Conservation (phyloP, 306 rosid species). For the Gynostemma pentaphyllum region DNA sequence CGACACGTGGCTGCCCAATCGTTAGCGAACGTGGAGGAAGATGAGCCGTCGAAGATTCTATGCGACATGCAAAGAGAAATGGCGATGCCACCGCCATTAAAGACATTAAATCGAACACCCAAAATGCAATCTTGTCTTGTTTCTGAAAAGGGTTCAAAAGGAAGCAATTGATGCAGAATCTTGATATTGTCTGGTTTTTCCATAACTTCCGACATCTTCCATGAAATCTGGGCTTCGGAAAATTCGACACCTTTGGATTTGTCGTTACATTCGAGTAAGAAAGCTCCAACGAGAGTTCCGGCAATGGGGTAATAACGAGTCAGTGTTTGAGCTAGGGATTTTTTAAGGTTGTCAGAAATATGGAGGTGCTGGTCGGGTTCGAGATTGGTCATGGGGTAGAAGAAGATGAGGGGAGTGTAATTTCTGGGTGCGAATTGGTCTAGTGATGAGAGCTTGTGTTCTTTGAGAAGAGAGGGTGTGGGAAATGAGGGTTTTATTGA, state of each 20-base stretch:
- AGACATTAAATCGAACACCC: slow-evolving; percentile 3
- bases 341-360: slow-evolving; percentile 1
- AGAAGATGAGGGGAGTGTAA: slow-evolving; percentile 27
- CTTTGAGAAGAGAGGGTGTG: slow-evolving; percentile 21
- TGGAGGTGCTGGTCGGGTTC: neutral
- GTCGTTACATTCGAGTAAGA: slow-evolving; percentile 21
- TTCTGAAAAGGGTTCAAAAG: neutral
- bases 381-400: neutral
- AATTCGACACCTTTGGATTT: slow-evolving; percentile 16
- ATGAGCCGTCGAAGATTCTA: slow-evolving; percentile 4
- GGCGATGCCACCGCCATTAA: slow-evolving; percentile 10
- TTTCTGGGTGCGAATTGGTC: slow-evolving; percentile 23
- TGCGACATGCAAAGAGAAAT: slow-evolving; percentile 3
- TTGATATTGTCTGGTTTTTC: neutral
- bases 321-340: slow-evolving; percentile 12
- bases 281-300: slow-evolving; percentile 11
- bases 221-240: slow-evolving; percentile 3
- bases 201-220: neutral
- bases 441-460: slow-evolving; percentile 22
- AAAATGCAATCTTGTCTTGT: neutral
- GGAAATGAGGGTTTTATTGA: slow-evolving; percentile 25
- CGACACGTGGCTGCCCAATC: neutral
- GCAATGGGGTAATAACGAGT: slow-evolving; percentile 15
- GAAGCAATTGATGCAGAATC: neutral
- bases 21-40: neutral